Conservation (phyloP, 2,329 filamentous ascomycete species). For the Sclerotinia spermophila region DNA sequence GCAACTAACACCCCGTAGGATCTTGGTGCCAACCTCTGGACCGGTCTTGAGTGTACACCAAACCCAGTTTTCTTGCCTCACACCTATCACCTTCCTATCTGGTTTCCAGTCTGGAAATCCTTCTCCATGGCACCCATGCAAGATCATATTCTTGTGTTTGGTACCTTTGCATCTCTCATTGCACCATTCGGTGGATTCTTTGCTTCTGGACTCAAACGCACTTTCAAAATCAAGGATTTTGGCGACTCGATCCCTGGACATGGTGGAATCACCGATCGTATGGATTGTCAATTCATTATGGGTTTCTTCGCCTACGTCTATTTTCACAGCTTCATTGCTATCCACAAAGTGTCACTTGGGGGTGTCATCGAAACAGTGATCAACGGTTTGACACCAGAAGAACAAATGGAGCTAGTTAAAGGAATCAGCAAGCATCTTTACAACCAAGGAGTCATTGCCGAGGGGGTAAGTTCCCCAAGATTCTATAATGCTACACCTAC, state of each 20-base stretch:
- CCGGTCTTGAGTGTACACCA: constrained; percentile 80
- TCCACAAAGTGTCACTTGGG: constrained; percentile 80
- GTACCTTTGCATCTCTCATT: constrained; percentile 92
- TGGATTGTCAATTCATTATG: constrained; percentile 99
- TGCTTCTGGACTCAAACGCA: constrained; percentile 93
- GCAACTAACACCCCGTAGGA: constrained; percentile 46
- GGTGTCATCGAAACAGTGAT: constrained; percentile 88
- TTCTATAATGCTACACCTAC: not conserved
- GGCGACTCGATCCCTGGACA: constrained; percentile 97
- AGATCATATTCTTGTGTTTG: constrained; percentile 84
- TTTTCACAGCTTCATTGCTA: constrained; percentile 93
- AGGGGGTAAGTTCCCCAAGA: constrained; percentile 31
- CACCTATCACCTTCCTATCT: constrained; percentile 67
- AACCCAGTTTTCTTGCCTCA: constrained; percentile 88
- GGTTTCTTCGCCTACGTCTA: constrained; percentile 98
- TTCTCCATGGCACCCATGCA: constrained; percentile 84
- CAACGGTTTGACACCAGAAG: constrained; percentile 78
- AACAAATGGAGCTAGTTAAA: constrained; percentile 80
- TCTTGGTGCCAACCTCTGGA: constrained; percentile 88
- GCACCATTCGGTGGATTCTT: constrained; percentile 98
- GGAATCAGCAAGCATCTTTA: constrained; percentile 60
- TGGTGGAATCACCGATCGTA: constrained; percentile 95
- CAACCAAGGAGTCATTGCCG: constrained; percentile 52
- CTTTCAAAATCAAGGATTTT: constrained; percentile 99
- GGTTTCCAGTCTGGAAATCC: constrained; percentile 68